phyloP scores from a whole-genome alignment of 2,329 filamentous ascomycete species.

The Cladosporium austrohemisphaericum region DNA sequence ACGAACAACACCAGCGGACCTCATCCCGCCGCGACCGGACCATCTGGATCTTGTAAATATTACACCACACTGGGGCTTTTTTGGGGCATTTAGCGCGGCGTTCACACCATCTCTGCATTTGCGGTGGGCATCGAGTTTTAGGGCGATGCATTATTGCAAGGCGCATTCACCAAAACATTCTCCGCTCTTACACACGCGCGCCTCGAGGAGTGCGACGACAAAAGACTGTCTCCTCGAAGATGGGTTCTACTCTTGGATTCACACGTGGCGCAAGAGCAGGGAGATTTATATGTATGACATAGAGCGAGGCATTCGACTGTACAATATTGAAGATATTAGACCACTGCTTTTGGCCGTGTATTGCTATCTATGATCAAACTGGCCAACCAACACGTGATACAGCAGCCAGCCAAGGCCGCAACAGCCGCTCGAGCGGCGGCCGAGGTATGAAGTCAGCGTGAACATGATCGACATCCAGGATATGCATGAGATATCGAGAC shows the following conservation, averaged over 20 bases:
- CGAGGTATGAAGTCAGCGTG: slow-evolving; percentile 9
- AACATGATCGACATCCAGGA: slow-evolving; percentile 1
- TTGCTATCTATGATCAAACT: not conserved
- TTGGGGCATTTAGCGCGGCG: slow-evolving; percentile 15
- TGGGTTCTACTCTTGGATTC: not conserved
- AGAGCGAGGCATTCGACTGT: slow-evolving; percentile 1
- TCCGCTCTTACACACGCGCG: slow-evolving; percentile 5
- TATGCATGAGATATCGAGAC: no score
- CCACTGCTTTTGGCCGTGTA: not conserved
- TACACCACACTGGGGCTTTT: not conserved
- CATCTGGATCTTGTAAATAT: slow-evolving; percentile 9
- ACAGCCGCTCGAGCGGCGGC: slow-evolving; percentile 10
- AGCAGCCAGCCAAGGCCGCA: slow-evolving; percentile 5
- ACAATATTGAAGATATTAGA: not conserved
- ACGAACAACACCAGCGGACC: not conserved
- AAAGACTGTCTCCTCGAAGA: slow-evolving; percentile 1
- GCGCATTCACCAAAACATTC: not conserved
- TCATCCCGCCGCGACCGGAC: not conserved
- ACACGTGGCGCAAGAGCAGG: slow-evolving; percentile 3
- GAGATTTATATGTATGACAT: slow-evolving; percentile 3
- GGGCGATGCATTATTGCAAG: slow-evolving; percentile 11
- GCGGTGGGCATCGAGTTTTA: slow-evolving; percentile 3
- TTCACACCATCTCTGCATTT: slow-evolving; percentile 15
- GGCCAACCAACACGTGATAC: slow-evolving; percentile 6
- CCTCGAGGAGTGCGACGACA: not conserved